A percentile compares a stretch with the other conserved stretches of the same genome.
phyloP scores from a whole-genome alignment of 331 rosid species.

The Dryas integrifolia region DNA sequence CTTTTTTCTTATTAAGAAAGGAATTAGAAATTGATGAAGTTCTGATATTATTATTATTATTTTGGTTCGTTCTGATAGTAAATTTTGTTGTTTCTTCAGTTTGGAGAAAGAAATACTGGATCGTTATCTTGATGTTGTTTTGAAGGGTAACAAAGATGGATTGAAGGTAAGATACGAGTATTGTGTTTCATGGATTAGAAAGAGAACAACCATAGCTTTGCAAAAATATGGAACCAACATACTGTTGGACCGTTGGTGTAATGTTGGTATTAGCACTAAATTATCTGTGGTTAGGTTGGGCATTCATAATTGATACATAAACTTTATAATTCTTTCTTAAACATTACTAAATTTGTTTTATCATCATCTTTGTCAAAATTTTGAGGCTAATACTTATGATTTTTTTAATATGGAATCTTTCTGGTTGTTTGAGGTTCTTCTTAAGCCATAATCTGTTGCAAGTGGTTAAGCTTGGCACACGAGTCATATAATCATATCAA shows the following conservation, averaged over 20 bases:
- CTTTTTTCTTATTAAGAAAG: neutral
- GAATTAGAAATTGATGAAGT: slow-evolving; percentile 10
- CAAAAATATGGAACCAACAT: neutral
- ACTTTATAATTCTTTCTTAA: neutral
- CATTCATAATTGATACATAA: neutral
- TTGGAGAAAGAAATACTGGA: slow-evolving; percentile 95
- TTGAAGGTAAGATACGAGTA: slow-evolving; percentile 61
- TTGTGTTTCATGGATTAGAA: neutral
- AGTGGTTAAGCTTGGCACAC: neutral
- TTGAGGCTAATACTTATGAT: no score
- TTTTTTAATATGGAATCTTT: no score
- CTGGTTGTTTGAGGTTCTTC: neutral
- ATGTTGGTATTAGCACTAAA: neutral
- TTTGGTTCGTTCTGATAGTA: slow-evolving; percentile 1
- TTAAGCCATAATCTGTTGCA: neutral
- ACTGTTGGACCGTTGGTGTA: neutral
- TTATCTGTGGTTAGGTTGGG: neutral
- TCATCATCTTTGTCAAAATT: no score
- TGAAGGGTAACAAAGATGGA: slow-evolving; percentile 96
- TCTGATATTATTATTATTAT: neutral
- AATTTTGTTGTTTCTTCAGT: slow-evolving; percentile 42
- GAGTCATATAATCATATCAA: no score
- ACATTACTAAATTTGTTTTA: neutral
- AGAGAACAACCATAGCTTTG: slow-evolving; percentile 5
- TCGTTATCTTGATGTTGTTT: slow-evolving; percentile 86